Conservation (phyloP, 805 yeast species). For the Candida schatavii region DNA sequence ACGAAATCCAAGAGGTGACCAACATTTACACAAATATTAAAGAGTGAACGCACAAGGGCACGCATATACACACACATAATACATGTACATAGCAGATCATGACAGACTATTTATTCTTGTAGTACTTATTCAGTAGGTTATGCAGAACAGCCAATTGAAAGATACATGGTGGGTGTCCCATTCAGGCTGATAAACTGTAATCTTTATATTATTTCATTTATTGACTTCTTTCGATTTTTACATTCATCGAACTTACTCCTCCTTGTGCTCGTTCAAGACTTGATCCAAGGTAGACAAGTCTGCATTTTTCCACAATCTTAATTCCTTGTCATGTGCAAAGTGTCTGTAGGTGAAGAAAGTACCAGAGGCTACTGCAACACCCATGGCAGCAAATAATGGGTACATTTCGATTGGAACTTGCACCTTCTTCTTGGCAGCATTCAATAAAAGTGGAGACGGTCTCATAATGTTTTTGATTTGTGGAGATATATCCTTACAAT, state of each 20-base stretch:
- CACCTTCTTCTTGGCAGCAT: slow-evolving; percentile 35
- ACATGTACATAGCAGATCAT: neutral
- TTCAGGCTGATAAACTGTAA: too few species aligned
- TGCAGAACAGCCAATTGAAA: too few species aligned
- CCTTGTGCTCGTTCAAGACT: slow-evolving; percentile 31
- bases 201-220: too few species aligned
- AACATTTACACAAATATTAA: slow-evolving; percentile 71
- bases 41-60: slow-evolving; percentile 17
- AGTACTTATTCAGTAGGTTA: neutral
- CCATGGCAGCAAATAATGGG: slow-evolving; percentile 46
- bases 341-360: slow-evolving; percentile 46
- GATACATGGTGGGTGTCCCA: too few species aligned
- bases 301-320: slow-evolving; percentile 47
- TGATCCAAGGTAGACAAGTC: slow-evolving; percentile 41
- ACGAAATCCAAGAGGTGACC: slow-evolving; percentile 81
- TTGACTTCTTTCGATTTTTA: neutral
- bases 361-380: slow-evolving; percentile 38
- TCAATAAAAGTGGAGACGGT: slow-evolving; percentile 38
- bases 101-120: neutral
- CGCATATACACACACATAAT: neutral
- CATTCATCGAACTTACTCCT: neutral
- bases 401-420: slow-evolving; percentile 42
- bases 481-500: too few species aligned
- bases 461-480: slow-evolving; percentile 27
- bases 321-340: slow-evolving; percentile 42